Conservation (phyloP, 768 basidiomycete genomes). For the Coprinellus aureogranulatus region DNA sequence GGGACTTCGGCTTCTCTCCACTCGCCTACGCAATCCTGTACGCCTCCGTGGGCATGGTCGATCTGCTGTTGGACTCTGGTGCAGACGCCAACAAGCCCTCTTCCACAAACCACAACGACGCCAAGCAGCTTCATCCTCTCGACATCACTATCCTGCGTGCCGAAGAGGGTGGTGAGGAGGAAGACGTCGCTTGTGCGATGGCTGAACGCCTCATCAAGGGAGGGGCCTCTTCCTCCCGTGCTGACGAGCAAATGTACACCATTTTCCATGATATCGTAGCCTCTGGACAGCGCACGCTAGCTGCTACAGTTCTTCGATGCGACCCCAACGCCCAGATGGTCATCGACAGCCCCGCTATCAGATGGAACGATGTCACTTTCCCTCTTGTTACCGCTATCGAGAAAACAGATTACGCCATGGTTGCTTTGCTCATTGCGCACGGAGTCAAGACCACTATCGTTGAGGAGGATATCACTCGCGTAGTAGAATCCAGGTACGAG, state of each 20-base stretch:
- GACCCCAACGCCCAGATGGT: slow-evolving; percentile 40
- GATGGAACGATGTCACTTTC: slow-evolving; percentile 25
- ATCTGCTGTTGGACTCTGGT: slow-evolving; percentile 45
- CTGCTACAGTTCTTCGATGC: slow-evolving; percentile 37
- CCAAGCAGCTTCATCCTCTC: slow-evolving; percentile 34
- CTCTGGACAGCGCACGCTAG: slow-evolving; percentile 35
- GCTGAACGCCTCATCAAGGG: slow-evolving; percentile 39
- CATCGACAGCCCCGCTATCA: slow-evolving; percentile 36
- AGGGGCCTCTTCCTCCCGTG: slow-evolving; percentile 42
- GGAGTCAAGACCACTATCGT: slow-evolving; percentile 35
- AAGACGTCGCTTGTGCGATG: slow-evolving; percentile 37
- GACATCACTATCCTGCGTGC: slow-evolving; percentile 35
- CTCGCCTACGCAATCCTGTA: slow-evolving; percentile 51
- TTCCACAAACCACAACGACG: slow-evolving; percentile 20
- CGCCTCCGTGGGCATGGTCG: slow-evolving; percentile 42
- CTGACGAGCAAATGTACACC: slow-evolving; percentile 35
- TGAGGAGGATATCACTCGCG: slow-evolving; percentile 35
- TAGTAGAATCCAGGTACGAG: slow-evolving; percentile 32
- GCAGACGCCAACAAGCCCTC: slow-evolving; percentile 42
- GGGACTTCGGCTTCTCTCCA: slow-evolving; percentile 57
- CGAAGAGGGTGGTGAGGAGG: slow-evolving; percentile 24
- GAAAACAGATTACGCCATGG: slow-evolving; percentile 30
- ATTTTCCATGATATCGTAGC: slow-evolving; percentile 40
- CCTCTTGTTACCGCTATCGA: slow-evolving; percentile 39
- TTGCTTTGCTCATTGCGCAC: slow-evolving; percentile 39